Conservation (phyloP, 441 rosid genomes). For the Adansonia madagascariensis region DNA sequence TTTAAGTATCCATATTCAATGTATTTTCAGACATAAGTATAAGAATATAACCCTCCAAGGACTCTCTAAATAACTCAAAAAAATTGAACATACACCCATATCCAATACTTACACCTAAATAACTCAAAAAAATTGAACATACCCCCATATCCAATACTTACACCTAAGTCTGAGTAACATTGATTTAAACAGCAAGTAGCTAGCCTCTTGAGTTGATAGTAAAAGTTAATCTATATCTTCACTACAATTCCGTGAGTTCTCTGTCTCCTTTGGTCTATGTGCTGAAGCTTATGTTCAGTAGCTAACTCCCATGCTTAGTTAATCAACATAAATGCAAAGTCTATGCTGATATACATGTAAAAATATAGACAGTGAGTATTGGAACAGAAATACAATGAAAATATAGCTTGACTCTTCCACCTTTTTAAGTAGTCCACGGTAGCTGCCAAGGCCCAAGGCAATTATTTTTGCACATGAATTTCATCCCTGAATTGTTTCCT, state of each 20-base stretch:
- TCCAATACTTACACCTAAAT: too few relatives aligned
- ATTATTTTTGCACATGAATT: neutral
- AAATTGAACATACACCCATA: too few relatives aligned
- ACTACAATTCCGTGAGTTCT: neutral
- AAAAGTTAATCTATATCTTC: neutral
- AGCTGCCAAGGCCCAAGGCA: neutral
- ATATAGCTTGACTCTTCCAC: neutral
- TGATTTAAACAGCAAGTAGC: neutral
- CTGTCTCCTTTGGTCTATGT: neutral
- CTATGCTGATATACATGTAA: neutral
- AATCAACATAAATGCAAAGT: neutral
- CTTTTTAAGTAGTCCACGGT: neutral
- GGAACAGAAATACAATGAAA: neutral
- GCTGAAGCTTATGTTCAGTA: neutral
- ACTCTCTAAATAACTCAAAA: too few relatives aligned
- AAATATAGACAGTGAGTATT: neutral
- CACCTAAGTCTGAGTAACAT: too few relatives aligned
- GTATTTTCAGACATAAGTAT: too few relatives aligned
- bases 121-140: too few relatives aligned
- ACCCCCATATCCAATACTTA: too few relatives aligned
- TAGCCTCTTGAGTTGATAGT: neutral
- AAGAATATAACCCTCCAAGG: too few relatives aligned
- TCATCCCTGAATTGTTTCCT: neutral
- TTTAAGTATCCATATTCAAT: too few relatives aligned
- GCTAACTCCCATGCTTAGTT: neutral